These are phyloP conservation scores for Mortierella alpina DNA, from an alignment of 192 early-diverging fungal genomes.

Conservation along the genomic window DNA sequence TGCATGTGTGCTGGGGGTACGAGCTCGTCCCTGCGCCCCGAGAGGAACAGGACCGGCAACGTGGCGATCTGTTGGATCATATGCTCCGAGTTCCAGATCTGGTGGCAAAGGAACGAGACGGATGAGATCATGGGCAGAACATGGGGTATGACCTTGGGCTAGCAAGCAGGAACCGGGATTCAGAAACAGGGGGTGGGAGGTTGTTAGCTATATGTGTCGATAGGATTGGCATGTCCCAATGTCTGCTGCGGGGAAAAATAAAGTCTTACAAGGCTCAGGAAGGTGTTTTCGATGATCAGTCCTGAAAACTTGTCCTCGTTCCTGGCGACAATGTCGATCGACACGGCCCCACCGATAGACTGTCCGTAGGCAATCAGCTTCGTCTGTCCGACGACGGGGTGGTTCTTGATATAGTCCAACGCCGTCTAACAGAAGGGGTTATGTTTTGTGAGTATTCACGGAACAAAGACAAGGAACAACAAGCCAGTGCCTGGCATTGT, in stretches of 20 bases:
- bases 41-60: slow-evolving; percentile 85
- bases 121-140: slow-evolving; percentile 82
- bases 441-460: neutral
- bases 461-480: neutral
- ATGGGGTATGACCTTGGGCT: slow-evolving; percentile 89
- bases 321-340: slow-evolving; percentile 84
- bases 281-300: slow-evolving; percentile 95
- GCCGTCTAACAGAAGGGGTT: slow-evolving; percentile 64
- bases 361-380: slow-evolving; percentile 94
- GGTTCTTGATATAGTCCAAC: slow-evolving; percentile 83
- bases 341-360: slow-evolving; percentile 96
- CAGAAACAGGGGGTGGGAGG: too few species aligned
- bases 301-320: slow-evolving; percentile 83
- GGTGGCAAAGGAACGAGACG: slow-evolving; percentile 84
- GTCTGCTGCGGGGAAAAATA: neutral
- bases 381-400: slow-evolving; percentile 78
- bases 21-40: slow-evolving; percentile 86
- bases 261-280: slow-evolving; percentile 79
- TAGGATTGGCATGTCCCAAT: neutral
- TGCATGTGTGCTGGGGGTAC: slow-evolving; percentile 91
- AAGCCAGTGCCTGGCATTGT: neutral
- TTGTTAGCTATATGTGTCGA: neutral
- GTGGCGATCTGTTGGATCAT: slow-evolving; percentile 71
- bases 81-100: slow-evolving; percentile 88
- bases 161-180: too few species aligned